phyloP scores from a whole-genome alignment of 768 basidiomycete species.

The Boletus tylopilopsis region DNA sequence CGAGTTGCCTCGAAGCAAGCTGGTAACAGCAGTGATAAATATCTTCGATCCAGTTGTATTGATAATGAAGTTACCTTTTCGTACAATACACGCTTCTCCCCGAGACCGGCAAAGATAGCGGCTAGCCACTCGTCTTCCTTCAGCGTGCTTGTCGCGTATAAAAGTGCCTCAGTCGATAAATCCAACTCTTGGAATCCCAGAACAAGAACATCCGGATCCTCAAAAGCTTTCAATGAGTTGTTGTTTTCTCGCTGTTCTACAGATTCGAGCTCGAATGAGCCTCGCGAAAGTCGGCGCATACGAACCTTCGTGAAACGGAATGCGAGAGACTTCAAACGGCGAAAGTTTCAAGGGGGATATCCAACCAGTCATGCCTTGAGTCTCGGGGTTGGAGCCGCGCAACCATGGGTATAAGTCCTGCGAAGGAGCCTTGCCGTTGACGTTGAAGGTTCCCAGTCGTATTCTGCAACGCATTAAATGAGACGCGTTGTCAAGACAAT shows the following conservation, averaged over 20 bases:
- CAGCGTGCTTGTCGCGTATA: slow-evolving; percentile 61
- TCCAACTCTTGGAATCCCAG: slow-evolving; percentile 82
- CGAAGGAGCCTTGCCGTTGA: slow-evolving; percentile 72
- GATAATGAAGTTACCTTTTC: slow-evolving; percentile 50
- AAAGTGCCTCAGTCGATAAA: slow-evolving; percentile 69
- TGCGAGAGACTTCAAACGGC: slow-evolving; percentile 27
- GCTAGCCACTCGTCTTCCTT: slow-evolving; percentile 69
- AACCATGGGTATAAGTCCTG: slow-evolving; percentile 72
- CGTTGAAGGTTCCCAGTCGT: slow-evolving; percentile 80
- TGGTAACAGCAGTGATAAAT: slow-evolving; percentile 23
- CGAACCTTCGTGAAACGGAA: slow-evolving; percentile 25
- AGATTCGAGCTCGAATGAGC: background rate
- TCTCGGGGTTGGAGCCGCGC: slow-evolving; percentile 23
- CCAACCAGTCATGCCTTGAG: slow-evolving; percentile 9
- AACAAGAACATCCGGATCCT: slow-evolving; percentile 66
- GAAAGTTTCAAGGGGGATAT: slow-evolving; percentile 38
- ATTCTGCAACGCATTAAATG: slow-evolving; percentile 38
- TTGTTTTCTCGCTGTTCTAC: slow-evolving; percentile 9
- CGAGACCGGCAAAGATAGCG: slow-evolving; percentile 67
- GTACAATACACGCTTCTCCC: slow-evolving; percentile 58
- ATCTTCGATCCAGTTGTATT: background rate
- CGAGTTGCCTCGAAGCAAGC: slow-evolving; percentile 75
- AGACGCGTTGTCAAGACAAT: too few relatives aligned
- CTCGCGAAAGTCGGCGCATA: background rate
- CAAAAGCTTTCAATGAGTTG: slow-evolving; percentile 14